Conservation (phyloP, 192 early-diverging fungal species). For the Diversispora epigaea region DNA sequence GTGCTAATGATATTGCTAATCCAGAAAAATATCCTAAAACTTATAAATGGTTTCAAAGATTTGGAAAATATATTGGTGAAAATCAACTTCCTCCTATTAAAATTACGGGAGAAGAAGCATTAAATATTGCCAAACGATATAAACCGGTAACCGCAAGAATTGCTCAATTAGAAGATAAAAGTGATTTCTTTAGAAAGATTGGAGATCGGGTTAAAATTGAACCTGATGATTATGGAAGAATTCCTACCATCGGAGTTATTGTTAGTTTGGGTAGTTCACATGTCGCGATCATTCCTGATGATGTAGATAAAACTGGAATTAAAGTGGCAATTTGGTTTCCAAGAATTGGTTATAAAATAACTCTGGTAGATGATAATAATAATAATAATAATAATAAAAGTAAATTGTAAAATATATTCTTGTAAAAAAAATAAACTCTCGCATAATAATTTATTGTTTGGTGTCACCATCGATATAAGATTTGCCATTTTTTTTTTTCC, state of each 20-base stretch:
- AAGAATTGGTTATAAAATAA: slow-evolving; percentile 34
- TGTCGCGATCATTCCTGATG: slow-evolving; percentile 33
- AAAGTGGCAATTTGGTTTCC: slow-evolving; percentile 38
- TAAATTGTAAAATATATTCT: too few relatives aligned
- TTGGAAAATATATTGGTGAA: slow-evolving; percentile 31
- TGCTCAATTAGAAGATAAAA: not conserved
- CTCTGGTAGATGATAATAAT: too few relatives aligned
- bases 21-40: slow-evolving; percentile 26
- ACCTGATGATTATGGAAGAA: slow-evolving; percentile 48
- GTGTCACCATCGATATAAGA: too few relatives aligned
- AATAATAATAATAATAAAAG: too few relatives aligned
- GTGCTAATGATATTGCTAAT: slow-evolving; percentile 31
- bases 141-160: not conserved
- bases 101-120: slow-evolving; percentile 37
- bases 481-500: too few relatives aligned
- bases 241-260: slow-evolving; percentile 37
- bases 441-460: too few relatives aligned
- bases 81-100: slow-evolving; percentile 32
- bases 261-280: slow-evolving; percentile 20
- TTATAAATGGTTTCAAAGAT: slow-evolving; percentile 37
- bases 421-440: too few relatives aligned
- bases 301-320: slow-evolving; percentile 17
- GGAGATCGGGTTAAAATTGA: slow-evolving; percentile 36
- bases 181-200: slow-evolving; percentile 3
- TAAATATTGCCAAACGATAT: slow-evolving; percentile 33